These are phyloP conservation scores for Aspergillus sojae DNA, from an alignment of 2,329 filamentous ascomycete species.

Conservation along the genomic window DNA sequence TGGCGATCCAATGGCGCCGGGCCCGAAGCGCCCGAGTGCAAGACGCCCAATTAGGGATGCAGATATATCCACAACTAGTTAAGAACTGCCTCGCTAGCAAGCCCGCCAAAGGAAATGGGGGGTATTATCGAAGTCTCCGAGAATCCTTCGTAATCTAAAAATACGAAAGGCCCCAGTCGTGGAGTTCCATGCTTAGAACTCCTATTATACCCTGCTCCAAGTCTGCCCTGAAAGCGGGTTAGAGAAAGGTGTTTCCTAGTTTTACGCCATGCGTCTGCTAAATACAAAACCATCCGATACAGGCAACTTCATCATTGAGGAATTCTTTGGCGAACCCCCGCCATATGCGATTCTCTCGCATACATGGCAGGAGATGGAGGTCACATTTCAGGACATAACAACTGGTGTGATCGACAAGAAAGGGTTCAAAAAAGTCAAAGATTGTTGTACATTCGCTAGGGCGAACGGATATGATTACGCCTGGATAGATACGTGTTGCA, in stretches of 20 bases:
- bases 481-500: constrained; percentile 1
- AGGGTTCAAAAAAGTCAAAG: neutral
- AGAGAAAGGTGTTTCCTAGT: too few relatives aligned
- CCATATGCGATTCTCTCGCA: neutral
- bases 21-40: neutral
- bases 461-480: neutral
- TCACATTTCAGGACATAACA: neutral
- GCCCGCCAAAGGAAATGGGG: neutral
- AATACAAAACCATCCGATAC: neutral
- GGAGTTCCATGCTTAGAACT: neutral
- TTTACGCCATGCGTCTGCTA: neutral
- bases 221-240: neutral
- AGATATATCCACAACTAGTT: neutral
- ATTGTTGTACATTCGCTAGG: neutral
- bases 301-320: neutral
- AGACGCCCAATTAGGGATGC: neutral
- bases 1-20: neutral
- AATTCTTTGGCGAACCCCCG: neutral
- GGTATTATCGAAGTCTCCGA: neutral
- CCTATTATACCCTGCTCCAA: neutral
- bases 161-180: neutral
- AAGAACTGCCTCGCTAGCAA: neutral
- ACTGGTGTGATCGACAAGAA: neutral
- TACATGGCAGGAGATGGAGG: neutral
- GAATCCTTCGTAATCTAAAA: neutral